Conservation (phyloP, 2,329 filamentous ascomycete species). For the Aspergillus hiratsukae region DNA sequence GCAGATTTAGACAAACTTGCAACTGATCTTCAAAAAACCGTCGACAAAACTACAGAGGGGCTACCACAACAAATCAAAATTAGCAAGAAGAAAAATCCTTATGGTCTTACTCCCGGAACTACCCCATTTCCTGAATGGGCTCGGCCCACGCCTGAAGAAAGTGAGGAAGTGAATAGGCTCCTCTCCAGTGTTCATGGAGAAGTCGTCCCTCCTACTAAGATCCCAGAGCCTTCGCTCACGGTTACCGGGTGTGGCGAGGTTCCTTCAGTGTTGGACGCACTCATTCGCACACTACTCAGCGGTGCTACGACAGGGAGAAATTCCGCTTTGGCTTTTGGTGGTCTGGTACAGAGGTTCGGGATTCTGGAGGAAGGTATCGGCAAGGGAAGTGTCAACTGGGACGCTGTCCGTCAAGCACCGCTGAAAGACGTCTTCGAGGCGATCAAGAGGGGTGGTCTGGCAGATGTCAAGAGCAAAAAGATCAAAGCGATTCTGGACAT, state of each 20-base stretch:
- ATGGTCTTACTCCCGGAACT: conserved; percentile 52
- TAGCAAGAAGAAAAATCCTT: conserved; percentile 32
- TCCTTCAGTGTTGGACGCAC: conserved; percentile 60
- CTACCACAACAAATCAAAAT: background rate
- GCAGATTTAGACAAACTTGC: conserved; percentile 2
- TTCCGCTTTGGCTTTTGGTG: conserved; percentile 62
- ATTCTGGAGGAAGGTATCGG: conserved; percentile 59
- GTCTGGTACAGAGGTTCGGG: conserved; percentile 62
- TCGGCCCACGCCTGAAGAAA: conserved; percentile 64
- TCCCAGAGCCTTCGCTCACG: conserved; percentile 65
- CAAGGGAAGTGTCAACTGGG: conserved; percentile 70
- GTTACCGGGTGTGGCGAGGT: conserved; percentile 68
- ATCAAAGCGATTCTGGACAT: conserved; percentile 71
- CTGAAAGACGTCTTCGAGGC: conserved; percentile 61
- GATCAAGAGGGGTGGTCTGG: conserved; percentile 67
- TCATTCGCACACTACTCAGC: conserved; percentile 59
- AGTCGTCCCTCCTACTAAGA: conserved; percentile 58
- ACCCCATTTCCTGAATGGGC: conserved; percentile 63
- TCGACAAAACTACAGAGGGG: conserved; percentile 14
- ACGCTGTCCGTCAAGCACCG: conserved; percentile 59
- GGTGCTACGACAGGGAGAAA: conserved; percentile 58
- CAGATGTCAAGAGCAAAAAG: conserved; percentile 63
- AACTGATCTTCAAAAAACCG: conserved; percentile 12
- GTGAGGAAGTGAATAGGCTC: conserved; percentile 63
- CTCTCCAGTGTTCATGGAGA: conserved; percentile 64